phyloP scores from a whole-genome alignment of 2,329 filamentous ascomycete species.

The Xylaria sp. region DNA sequence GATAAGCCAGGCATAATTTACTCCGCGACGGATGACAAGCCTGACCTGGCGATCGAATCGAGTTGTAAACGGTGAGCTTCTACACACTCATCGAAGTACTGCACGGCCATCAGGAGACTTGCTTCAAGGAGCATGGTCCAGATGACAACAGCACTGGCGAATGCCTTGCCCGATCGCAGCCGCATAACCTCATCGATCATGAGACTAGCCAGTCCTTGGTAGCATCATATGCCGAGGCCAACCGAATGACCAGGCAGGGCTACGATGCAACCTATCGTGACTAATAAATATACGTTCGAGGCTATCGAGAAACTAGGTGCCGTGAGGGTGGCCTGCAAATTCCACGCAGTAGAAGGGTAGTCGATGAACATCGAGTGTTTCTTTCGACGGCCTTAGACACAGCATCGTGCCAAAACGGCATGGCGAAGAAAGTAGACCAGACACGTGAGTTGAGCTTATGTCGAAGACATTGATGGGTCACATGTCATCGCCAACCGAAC shows the following conservation, averaged over 20 bases:
- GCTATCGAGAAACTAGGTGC: constrained; percentile 58
- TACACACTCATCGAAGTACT: constrained; percentile 55
- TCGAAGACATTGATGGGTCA: not conserved
- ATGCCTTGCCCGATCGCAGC: constrained; percentile 60
- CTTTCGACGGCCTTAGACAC: constrained; percentile 54
- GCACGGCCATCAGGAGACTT: constrained; percentile 55
- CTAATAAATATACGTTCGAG: constrained; percentile 58
- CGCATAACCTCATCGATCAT: constrained; percentile 60
- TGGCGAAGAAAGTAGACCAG: constrained; percentile 52
- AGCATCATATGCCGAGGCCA: constrained; percentile 59
- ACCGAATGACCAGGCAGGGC: constrained; percentile 58
- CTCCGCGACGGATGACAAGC: constrained; percentile 57
- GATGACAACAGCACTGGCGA: constrained; percentile 56
- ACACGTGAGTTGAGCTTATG: not conserved
- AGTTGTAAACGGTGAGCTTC: too few species aligned
- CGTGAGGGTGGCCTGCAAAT: constrained; percentile 56
- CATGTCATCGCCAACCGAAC: not conserved
- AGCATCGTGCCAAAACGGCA: constrained; percentile 55
- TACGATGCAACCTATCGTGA: constrained; percentile 55
- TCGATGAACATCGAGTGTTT: constrained; percentile 54
- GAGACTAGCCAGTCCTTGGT: constrained; percentile 58
- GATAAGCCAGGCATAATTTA: constrained; percentile 57
- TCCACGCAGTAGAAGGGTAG: constrained; percentile 56
- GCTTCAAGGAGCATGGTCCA: constrained; percentile 58
- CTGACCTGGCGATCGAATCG: too few species aligned